A percentile compares a stretch with the other conserved stretches of the same genome.
Conservation (phyloP, 2,329 filamentous ascomycete species). For the Verruconis gallopava region DNA sequence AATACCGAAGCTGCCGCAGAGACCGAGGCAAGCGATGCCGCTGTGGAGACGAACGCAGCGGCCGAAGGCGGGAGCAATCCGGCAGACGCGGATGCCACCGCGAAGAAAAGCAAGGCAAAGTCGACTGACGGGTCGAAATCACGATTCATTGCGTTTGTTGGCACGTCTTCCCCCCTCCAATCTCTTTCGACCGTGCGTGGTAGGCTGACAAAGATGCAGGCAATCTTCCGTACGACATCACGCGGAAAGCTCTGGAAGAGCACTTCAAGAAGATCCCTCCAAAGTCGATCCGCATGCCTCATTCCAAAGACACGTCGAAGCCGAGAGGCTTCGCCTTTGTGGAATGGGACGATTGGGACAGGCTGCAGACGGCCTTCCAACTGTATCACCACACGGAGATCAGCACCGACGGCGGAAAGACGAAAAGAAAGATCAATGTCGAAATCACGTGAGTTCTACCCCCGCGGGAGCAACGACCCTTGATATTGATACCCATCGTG, state of each 20-base stretch:
- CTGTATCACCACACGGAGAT: constrained; percentile 81
- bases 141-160: constrained; percentile 69
- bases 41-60: constrained; percentile 2
- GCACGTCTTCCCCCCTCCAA: constrained; percentile 27
- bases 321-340: constrained; percentile 74
- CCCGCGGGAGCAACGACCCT: not conserved
- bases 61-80: not conserved
- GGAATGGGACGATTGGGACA: constrained; percentile 74
- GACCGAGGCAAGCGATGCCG: not conserved
- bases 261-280: constrained; percentile 73
- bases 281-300: constrained; percentile 57
- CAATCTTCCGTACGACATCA: constrained; percentile 81
- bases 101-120: constrained; percentile 1
- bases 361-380: constrained; percentile 86
- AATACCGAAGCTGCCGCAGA: constrained; percentile 2
- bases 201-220: constrained; percentile 35
- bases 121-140: not conserved
- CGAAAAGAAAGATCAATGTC: constrained; percentile 70
- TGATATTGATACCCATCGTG: no score
- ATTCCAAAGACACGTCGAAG: constrained; percentile 49
- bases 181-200: not conserved
- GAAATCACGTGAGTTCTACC: constrained; percentile 60
- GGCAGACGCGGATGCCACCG: not conserved
- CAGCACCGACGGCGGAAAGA: constrained; percentile 42
- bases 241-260: constrained; percentile 49